A percentile compares a stretch with the other conserved stretches of the same genome.
Evolutionary conservation across 768 basidiomycete genomes (phyloP).

Genomic region (Tricholoma flavovirens): DNA sequence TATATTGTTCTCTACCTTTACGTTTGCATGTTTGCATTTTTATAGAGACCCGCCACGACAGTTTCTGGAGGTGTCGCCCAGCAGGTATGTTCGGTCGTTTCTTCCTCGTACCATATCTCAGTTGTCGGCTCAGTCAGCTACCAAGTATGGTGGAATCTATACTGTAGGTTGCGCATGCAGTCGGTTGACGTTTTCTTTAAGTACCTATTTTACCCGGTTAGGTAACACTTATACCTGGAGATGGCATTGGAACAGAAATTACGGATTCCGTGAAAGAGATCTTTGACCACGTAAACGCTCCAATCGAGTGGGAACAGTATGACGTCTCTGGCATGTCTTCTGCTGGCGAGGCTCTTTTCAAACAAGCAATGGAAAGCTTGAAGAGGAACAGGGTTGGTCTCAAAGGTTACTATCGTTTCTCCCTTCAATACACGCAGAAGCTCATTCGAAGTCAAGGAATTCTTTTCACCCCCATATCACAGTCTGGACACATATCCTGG

Average conservation of each 20-base stretch:
- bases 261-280: constrained; percentile 99
- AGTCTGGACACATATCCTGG: constrained; percentile 97
- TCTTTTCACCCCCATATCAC: constrained; percentile 96
- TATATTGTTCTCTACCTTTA: not conserved
- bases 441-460: constrained; percentile 57
- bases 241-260: constrained; percentile 96
- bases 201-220: constrained; percentile 30
- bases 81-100: constrained; percentile 43
- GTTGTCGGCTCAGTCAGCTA: constrained; percentile 50
- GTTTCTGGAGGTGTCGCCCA: constrained; percentile 69
- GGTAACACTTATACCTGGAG: constrained; percentile 97
- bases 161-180: constrained; percentile 48
- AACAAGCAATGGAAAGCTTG: constrained; percentile 95
- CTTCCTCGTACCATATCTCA: constrained; percentile 9
- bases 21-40: constrained; percentile 1
- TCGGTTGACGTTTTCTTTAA: constrained; percentile 1
- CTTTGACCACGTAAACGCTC: constrained; percentile 94
- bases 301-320: constrained; percentile 99
- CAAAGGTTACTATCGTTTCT: constrained; percentile 62
- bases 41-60: constrained; percentile 64
- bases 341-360: constrained; percentile 91
- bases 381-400: constrained; percentile 96
- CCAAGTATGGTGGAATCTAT: constrained; percentile 91
- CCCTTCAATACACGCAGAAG: not conserved
- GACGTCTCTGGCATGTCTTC: constrained; percentile 96